Evolutionary conservation across 768 basidiomycete genomes (phyloP), one percentile per base, ranked within the genome.

Genomic region (Naganishia kalamii): DNA sequence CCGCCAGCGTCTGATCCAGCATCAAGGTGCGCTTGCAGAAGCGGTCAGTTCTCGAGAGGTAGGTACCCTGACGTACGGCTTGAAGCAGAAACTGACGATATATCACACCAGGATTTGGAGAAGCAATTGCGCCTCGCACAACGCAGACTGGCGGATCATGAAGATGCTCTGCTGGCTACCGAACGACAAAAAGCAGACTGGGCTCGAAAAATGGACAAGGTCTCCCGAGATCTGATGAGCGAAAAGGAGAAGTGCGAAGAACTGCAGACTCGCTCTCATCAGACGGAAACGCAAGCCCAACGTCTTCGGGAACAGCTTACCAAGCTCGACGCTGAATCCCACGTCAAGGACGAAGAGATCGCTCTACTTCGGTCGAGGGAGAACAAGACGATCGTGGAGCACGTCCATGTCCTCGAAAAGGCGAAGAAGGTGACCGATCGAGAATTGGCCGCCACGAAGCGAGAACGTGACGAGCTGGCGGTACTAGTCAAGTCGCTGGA

Each of bases 311-410:
- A 69, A 77, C 65, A 88, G 87, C 79, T 83, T 85, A 71, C 94
- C 66, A 82, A 85, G 12, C 91, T 91, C 17, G 81, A 93, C 40
- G 87, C 88, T 72, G 88, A 90, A 72, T 85, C 87, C 11, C 81
- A 88, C n/a, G 82, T 83, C 8, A 85, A 87, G 51, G 90, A 96
- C 70, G 88, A 87, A 84, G 89, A 93, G 63, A 84, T 90, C 68
- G 89, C 86, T 69, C 88, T 93, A 69, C 80, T 97, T 10, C 86
- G 88, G 60, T 87, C 89, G 25, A 65, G 79, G 19, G 77, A 96
- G 74, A 91, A 97, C 81, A 97, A 93, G 81, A 96, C 90, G n/a
- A 93, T 96, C 65, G 92, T 98, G 47, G 93, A 98, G 77, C 94
- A 98, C 73, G 90, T 96, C 27, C 87, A 98, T 75, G 94, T 97